Percentiles rank a stretch among this genome's conserved stretches.
These are phyloP conservation scores for Rhodotorula sp. DNA, from an alignment of 1,284 basidiomycete species.

Conservation along the genomic window DNA sequence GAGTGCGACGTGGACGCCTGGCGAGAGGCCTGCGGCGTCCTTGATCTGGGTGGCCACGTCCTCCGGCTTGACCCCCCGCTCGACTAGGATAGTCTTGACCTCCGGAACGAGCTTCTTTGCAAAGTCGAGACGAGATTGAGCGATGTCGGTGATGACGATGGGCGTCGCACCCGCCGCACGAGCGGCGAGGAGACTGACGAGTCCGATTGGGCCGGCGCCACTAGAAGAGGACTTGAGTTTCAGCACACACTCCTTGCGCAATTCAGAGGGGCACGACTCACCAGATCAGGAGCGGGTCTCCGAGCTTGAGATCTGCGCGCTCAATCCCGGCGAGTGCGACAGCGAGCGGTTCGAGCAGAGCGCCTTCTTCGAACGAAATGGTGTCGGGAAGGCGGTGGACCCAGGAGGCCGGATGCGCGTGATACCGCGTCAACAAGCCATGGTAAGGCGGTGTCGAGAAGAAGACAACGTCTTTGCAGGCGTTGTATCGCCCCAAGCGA, in stretches of 20 bases:
- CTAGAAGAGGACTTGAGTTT: constrained; percentile 37
- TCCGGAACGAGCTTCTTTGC: constrained; percentile 55
- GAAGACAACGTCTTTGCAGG: constrained; percentile 52
- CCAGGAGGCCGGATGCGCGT: constrained; percentile 58
- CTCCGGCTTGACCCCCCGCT: constrained; percentile 46
- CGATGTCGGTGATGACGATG: constrained; percentile 57
- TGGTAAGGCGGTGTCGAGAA: constrained; percentile 56
- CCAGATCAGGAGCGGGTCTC: constrained; percentile 49
- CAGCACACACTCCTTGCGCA: neutral
- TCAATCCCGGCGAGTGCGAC: constrained; percentile 59
- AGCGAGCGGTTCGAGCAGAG: constrained; percentile 52
- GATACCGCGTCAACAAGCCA: constrained; percentile 54
- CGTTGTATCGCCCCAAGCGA: constrained; percentile 56
- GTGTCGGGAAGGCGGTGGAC: constrained; percentile 56
- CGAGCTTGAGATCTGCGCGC: constrained; percentile 54
- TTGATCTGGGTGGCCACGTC: constrained; percentile 49
- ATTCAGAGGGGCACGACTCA: neutral
- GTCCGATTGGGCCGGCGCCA: constrained; percentile 57
- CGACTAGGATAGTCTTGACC: constrained; percentile 52
- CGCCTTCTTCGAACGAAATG: constrained; percentile 56
- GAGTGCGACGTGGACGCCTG: constrained; percentile 53
- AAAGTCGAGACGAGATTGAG: constrained; percentile 55
- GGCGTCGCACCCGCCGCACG: constrained; percentile 57
- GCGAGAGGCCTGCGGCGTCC: constrained; percentile 45
- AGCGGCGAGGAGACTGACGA: constrained; percentile 56